Percentiles rank a stretch among this genome's conserved stretches.
These are phyloP conservation scores for Blastomyces gilchristii DNA, from an alignment of 2,329 filamentous ascomycete species.

Conservation along the genomic window DNA sequence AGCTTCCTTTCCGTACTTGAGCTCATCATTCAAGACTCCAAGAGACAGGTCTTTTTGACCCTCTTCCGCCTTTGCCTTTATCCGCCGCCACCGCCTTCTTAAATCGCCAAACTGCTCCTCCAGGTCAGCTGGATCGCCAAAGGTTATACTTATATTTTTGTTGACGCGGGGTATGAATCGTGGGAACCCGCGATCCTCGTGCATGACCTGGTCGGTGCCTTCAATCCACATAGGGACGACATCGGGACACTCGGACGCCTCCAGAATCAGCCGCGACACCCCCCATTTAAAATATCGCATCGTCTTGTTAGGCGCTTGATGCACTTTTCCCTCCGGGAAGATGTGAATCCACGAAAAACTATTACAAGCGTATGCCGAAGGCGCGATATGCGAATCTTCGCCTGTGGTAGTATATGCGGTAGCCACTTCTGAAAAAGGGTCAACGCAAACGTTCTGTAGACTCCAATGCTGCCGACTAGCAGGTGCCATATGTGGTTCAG, in stretches of 20 bases:
- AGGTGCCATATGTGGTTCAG: constrained; percentile 36
- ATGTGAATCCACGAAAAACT: constrained; percentile 83
- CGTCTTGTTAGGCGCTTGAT: constrained; percentile 67
- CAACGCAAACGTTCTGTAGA: constrained; percentile 34
- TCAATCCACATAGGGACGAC: constrained; percentile 92
- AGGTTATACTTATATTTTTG: constrained; percentile 60
- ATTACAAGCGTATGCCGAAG: constrained; percentile 59
- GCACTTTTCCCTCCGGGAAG: constrained; percentile 89
- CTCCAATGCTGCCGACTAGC: constrained; percentile 31
- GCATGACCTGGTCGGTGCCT: constrained; percentile 79
- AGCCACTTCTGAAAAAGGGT: constrained; percentile 38
- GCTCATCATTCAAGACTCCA: constrained; percentile 53
- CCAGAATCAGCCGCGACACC: constrained; percentile 78
- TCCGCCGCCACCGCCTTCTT: constrained; percentile 59
- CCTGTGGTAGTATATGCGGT: constrained; percentile 33
- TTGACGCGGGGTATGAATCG: constrained; percentile 68
- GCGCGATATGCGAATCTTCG: constrained; percentile 50
- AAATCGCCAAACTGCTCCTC: constrained; percentile 69
- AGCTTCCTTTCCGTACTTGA: constrained; percentile 64
- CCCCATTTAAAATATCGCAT: constrained; percentile 99
- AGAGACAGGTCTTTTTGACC: constrained; percentile 26
- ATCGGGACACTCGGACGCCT: constrained; percentile 76
- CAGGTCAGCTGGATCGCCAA: constrained; percentile 66
- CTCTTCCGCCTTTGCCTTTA: constrained; percentile 46
- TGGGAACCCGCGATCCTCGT: constrained; percentile 68